A percentile compares a stretch with the other conserved stretches of the same genome.
phyloP scores from a whole-genome alignment of 331 rosid genomes.

The Phaseolus coccineus region DNA sequence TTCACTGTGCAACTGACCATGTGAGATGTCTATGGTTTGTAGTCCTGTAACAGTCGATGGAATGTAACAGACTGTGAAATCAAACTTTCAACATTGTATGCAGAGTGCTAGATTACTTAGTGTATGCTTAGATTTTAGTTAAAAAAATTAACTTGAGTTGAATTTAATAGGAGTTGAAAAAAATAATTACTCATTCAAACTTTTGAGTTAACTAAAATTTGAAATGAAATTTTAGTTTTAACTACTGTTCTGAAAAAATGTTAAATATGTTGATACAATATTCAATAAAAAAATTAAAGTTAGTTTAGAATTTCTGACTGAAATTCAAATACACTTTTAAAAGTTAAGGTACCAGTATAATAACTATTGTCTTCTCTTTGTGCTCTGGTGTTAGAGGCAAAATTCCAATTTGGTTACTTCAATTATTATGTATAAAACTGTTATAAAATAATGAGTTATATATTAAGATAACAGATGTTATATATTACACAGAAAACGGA shows the following conservation, averaged over 20 bases:
- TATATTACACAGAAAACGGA: background rate
- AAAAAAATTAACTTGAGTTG: too few relatives aligned
- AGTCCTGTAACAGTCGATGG: background rate
- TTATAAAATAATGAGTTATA: background rate
- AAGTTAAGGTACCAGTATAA: background rate
- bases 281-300: too few relatives aligned
- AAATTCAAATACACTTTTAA: too few relatives aligned
- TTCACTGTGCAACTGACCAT: background rate
- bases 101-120: background rate
- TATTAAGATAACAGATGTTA: background rate
- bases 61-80: background rate
- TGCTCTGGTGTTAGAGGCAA: background rate
- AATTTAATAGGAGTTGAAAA: too few relatives aligned
- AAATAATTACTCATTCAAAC: too few relatives aligned
- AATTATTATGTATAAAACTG: background rate
- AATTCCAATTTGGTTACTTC: constrained; percentile 4
- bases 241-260: too few relatives aligned
- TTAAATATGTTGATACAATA: too few relatives aligned
- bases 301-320: too few relatives aligned
- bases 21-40: background rate
- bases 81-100: background rate
- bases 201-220: too few relatives aligned
- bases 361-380: background rate
- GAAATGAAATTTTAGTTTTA: too few relatives aligned
- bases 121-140: too few relatives aligned